phyloP scores from a whole-genome alignment of 2,329 filamentous ascomycete genomes.

The Xylaria sp. region DNA sequence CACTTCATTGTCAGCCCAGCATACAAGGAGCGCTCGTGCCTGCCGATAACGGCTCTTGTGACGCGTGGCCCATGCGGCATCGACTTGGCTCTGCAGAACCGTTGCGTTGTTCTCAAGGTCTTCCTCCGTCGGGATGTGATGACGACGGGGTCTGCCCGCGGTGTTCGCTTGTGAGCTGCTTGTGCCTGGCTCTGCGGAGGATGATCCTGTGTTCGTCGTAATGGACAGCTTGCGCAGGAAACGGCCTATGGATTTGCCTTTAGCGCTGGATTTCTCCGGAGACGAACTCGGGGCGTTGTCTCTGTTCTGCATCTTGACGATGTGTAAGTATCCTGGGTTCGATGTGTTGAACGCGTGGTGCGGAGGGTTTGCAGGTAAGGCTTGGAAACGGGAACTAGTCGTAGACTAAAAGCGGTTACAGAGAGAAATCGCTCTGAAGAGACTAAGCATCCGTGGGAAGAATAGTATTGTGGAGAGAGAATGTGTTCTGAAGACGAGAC shows the following conservation, averaged over 20 bases:
- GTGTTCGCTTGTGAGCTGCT: background rate
- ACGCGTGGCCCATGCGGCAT: slow-evolving; percentile 11
- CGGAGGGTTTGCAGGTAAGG: too few species aligned
- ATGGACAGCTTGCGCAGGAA: slow-evolving; percentile 10
- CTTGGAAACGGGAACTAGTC: too few species aligned
- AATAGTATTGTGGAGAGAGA: too few species aligned
- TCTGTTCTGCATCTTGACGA: too few species aligned
- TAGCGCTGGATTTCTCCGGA: background rate
- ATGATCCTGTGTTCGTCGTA: background rate
- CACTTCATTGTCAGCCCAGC: slow-evolving; percentile 12
- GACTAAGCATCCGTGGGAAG: too few species aligned
- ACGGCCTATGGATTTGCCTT: slow-evolving; percentile 4
- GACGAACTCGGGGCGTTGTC: too few species aligned
- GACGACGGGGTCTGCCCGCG: background rate
- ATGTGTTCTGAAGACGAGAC: too few species aligned
- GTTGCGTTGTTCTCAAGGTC: slow-evolving; percentile 5
- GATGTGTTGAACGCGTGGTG: too few species aligned
- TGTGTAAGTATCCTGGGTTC: too few species aligned
- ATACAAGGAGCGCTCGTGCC: slow-evolving; percentile 14
- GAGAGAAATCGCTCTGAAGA: too few species aligned
- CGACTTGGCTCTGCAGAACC: background rate
- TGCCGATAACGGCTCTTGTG: slow-evolving; percentile 13
- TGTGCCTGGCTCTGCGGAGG: background rate
- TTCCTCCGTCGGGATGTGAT: background rate
- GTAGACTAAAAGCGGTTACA: too few species aligned